Conservation (phyloP, 768 basidiomycete species). For the Pulveroboletus sp. region DNA sequence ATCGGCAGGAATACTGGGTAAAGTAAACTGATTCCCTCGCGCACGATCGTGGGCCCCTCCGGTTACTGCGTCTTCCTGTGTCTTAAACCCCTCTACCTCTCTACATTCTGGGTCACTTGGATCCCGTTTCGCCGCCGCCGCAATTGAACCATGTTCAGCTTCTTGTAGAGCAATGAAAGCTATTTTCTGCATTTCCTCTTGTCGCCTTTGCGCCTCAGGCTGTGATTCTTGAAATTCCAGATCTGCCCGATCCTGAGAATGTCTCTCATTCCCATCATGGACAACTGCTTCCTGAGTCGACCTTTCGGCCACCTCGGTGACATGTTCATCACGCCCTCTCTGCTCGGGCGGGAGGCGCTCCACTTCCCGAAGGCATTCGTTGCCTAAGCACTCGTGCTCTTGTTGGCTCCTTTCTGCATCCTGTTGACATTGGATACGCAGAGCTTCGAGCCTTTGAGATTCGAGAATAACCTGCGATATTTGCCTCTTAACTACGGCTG, state of each 20-base stretch:
- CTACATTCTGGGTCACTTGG: neutral
- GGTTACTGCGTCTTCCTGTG: neutral
- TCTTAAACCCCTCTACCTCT: conserved; percentile 1
- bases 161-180: neutral
- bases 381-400: conserved; percentile 27
- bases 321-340: conserved; percentile 30
- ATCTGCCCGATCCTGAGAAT: conserved; percentile 14
- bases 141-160: neutral
- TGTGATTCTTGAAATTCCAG: conserved; percentile 1
- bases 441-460: conserved; percentile 40
- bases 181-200: conserved; percentile 1
- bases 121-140: neutral
- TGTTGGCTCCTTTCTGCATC: conserved; percentile 24
- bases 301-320: neutral
- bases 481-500: conserved; percentile 29
- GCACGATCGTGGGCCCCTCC: neutral
- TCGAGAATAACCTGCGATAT: conserved; percentile 39
- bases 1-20: neutral
- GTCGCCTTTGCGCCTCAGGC: neutral
- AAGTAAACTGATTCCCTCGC: neutral
- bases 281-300: conserved; percentile 14
- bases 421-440: conserved; percentile 29
- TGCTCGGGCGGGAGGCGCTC: conserved; percentile 28
- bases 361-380: conserved; percentile 34
- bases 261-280: conserved; percentile 27